Percentiles rank a stretch among this genome's conserved stretches.
phyloP scores from a whole-genome alignment of 2,329 filamentous ascomycete species.

The Septoria petroselini region DNA sequence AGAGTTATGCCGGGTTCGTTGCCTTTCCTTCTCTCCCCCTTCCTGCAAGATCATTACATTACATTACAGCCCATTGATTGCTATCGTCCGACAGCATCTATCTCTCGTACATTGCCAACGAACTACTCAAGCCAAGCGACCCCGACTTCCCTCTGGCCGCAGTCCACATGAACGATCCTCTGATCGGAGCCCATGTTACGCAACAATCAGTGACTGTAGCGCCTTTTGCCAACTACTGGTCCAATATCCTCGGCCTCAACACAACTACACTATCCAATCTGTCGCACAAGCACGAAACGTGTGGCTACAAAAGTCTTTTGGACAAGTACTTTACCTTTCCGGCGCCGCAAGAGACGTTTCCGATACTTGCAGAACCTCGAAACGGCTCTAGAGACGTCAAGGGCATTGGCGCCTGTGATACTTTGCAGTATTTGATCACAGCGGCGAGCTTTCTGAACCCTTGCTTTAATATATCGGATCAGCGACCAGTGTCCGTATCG shows the following conservation, averaged over 20 bases:
- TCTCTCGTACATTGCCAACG: conserved; percentile 7
- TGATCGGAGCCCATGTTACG: background rate
- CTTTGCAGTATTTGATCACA: background rate
- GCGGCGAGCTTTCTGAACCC: conserved; percentile 28
- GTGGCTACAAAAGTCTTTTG: conserved; percentile 45
- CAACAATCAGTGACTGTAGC: background rate
- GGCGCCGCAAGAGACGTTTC: conserved; percentile 29
- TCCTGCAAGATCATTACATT: no score
- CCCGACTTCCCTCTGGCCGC: conserved; percentile 6
- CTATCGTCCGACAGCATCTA: conserved; percentile 4
- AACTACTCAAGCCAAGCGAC: conserved; percentile 3
- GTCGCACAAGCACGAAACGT: conserved; percentile 35
- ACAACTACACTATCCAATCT: conserved; percentile 41
- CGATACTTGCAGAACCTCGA: conserved; percentile 6
- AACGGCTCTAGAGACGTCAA: background rate
- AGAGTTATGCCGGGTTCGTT: conserved; percentile 26
- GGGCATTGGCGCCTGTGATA: conserved; percentile 26
- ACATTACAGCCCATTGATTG: no score
- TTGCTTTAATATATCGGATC: conserved; percentile 37
- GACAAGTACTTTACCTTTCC: conserved; percentile 47
- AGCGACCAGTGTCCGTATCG: conserved; percentile 31
- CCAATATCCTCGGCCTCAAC: conserved; percentile 43
- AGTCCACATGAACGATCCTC: conserved; percentile 10
- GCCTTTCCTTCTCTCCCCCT: no score
- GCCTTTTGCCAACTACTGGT: conserved; percentile 28